Conservation (phyloP, 179 eudicot genomes). For the Sideroxylon spinosum region DNA sequence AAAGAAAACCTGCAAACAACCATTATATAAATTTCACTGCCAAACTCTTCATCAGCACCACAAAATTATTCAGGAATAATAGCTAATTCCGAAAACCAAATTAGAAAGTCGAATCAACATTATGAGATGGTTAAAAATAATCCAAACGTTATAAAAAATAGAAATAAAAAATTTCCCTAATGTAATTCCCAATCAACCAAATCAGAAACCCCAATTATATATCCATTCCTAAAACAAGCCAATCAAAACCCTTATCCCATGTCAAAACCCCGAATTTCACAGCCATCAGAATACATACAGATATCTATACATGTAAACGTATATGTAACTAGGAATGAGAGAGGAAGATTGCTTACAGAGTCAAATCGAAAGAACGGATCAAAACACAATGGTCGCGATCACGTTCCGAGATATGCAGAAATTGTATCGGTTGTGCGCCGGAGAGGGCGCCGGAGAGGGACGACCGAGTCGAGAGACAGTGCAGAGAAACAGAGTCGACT, state of each 20-base stretch:
- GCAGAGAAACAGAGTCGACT: slow-evolving; percentile 1
- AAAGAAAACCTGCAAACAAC: not conserved
- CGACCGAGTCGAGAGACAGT: not conserved
- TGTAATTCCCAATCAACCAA: not conserved
- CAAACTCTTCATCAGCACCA: not conserved
- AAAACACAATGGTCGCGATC: not conserved
- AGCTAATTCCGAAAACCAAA: not conserved
- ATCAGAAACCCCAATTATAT: not conserved
- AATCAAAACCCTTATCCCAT: not conserved
- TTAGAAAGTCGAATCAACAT: not conserved
- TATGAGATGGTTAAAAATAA: not conserved
- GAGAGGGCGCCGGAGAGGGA: slow-evolving; percentile 1
- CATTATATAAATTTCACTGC: not conserved
- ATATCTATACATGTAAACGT: not conserved
- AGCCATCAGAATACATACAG: not conserved
- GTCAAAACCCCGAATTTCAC: not conserved
- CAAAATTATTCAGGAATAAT: not conserved
- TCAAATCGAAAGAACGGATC: slow-evolving; percentile 7
- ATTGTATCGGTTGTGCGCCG: not conserved
- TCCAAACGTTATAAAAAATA: not conserved
- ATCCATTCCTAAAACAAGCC: not conserved
- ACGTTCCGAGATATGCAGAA: not conserved
- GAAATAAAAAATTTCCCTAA: not conserved
- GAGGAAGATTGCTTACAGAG: not conserved
- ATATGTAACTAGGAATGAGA: not conserved